Evolutionary conservation across 495 filamentous ascomycete genomes (phyloP).

Genomic region (Cenococcum geophilum): DNA sequence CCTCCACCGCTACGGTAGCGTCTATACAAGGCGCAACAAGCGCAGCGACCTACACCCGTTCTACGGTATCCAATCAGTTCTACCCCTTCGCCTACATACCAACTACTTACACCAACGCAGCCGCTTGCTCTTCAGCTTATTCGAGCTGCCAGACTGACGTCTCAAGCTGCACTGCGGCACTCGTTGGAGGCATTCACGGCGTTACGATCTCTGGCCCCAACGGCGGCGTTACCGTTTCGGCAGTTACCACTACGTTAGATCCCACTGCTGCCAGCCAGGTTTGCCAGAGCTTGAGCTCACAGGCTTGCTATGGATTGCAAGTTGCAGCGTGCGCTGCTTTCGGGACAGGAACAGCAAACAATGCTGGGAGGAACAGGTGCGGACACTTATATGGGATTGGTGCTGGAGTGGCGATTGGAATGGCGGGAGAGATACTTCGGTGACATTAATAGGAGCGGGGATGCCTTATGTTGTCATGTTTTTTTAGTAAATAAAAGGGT

Average conservation of each 20-base stretch:
- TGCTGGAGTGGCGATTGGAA: conserved; percentile 24
- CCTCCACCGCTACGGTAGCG: conserved; percentile 8
- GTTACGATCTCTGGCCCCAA: conserved; percentile 59
- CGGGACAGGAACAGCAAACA: conserved; percentile 18
- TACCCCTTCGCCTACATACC: conserved; percentile 64
- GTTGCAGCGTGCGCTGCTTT: conserved; percentile 48
- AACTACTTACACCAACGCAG: conserved; percentile 57
- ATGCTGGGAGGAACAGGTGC: conserved; percentile 9
- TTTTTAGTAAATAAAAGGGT: conserved; percentile 15
- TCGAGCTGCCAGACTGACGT: conserved; percentile 60
- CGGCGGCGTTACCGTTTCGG: conserved; percentile 48
- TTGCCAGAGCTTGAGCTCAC: conserved; percentile 56
- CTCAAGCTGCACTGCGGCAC: conserved; percentile 51
- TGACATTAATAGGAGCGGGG: conserved; percentile 8
- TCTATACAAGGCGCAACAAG: not conserved
- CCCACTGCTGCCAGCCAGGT: conserved; percentile 53
- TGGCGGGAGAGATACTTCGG: conserved; percentile 25
- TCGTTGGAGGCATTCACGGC: conserved; percentile 44
- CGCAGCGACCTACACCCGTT: conserved; percentile 3
- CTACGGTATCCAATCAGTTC: conserved; percentile 45
- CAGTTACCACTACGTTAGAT: conserved; percentile 38
- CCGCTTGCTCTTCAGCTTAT: conserved; percentile 62
- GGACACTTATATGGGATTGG: conserved; percentile 19
- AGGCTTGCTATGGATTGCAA: conserved; percentile 56
- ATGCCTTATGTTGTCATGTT: conserved; percentile 13